Evolutionary conservation across 2,329 filamentous ascomycete genomes (phyloP), one percentile per base, ranked within the genome.

Genomic region (Cadophora malorum): DNA sequence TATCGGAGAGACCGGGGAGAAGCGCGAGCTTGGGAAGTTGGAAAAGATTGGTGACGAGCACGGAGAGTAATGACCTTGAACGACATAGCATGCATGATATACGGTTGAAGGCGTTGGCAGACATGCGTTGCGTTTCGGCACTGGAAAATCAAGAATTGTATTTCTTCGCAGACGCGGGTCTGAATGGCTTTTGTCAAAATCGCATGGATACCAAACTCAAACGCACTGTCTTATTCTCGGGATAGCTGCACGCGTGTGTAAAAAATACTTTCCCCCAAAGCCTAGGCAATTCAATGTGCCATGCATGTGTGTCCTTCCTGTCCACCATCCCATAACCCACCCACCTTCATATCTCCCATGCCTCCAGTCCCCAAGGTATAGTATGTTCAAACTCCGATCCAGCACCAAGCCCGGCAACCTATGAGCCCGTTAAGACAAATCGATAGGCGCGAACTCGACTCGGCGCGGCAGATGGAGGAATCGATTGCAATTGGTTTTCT

Each of bases 21-120:
- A 96, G 86, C 87, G 94, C 69, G 92, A 96, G 67, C 93, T 94
- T 88, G 95, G 94, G 73, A 97, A 96, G 84, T 83, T 99, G 73
- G 93, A 98, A 85, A 98, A 98, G 88, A 88, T 97, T 77, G 93
- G 90, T 16, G 91, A 96, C 74, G 90, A 92, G 86, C 90, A 70
- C 63, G 64, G 61, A 45, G 65, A 64, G 53, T 59, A 60, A 45
- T 33, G n/a, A 23, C 25, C n/a, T 12, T 25, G 28, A 41, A 31
- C 19, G n/a, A 58, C 35, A 67, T 21, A 59, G 35, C 56, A 67
- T 64, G 35, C 56, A 67, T 64, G 64, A 67, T 52, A 68, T 31
- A 72, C 69, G 69, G 66, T 61, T 63, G 70, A 64, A 65, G 72
- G 73, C 72, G 73, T 73, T 73, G 56, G 55, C 59, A 71, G 59